A percentile compares a stretch with the other conserved stretches of the same genome.
phyloP scores from a whole-genome alignment of 2,329 filamentous ascomycete genomes.

The Fusarium papillatum region DNA sequence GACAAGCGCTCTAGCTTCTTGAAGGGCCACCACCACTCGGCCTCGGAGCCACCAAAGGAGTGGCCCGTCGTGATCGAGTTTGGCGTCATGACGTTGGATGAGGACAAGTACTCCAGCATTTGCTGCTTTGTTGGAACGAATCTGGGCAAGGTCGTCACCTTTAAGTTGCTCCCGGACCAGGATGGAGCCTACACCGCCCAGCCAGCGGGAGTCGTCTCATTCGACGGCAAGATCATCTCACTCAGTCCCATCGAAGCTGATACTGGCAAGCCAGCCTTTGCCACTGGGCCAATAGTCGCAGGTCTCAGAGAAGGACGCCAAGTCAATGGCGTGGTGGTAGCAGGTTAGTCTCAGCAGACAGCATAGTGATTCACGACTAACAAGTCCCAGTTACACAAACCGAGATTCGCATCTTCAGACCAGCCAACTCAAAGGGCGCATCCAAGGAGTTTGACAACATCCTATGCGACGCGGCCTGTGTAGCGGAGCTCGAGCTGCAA shows the following conservation, averaged over 20 bases:
- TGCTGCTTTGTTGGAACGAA: constrained; percentile 93
- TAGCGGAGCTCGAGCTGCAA: constrained; percentile 81
- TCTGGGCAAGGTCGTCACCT: constrained; percentile 85
- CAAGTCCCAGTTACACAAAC: constrained; percentile 69
- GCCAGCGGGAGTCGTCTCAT: constrained; percentile 74
- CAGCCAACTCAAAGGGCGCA: constrained; percentile 88
- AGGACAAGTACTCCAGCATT: constrained; percentile 96
- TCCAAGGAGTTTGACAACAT: constrained; percentile 89
- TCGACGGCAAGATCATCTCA: constrained; percentile 80
- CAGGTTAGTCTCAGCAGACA: constrained; percentile 63
- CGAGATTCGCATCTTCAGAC: constrained; percentile 90
- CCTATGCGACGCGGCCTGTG: constrained; percentile 84
- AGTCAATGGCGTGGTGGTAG: constrained; percentile 85
- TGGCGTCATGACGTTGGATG: constrained; percentile 92
- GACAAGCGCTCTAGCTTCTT: constrained; percentile 83
- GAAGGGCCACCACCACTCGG: constrained; percentile 54
- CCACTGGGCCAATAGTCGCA: constrained; percentile 82
- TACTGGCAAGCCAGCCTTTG: constrained; percentile 80
- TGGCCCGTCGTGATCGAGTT: constrained; percentile 90
- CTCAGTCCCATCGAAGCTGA: constrained; percentile 86
- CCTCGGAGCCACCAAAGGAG: constrained; percentile 66
- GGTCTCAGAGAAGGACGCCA: constrained; percentile 81
- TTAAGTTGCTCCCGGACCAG: constrained; percentile 87
- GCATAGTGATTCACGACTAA: constrained; percentile 39
- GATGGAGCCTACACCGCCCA: constrained; percentile 78